Evolutionary conservation across 352 stramenopile species (phyloP), one percentile per base, ranked within the genome.

Genomic region (Phytopythium ostracodes): DNA sequence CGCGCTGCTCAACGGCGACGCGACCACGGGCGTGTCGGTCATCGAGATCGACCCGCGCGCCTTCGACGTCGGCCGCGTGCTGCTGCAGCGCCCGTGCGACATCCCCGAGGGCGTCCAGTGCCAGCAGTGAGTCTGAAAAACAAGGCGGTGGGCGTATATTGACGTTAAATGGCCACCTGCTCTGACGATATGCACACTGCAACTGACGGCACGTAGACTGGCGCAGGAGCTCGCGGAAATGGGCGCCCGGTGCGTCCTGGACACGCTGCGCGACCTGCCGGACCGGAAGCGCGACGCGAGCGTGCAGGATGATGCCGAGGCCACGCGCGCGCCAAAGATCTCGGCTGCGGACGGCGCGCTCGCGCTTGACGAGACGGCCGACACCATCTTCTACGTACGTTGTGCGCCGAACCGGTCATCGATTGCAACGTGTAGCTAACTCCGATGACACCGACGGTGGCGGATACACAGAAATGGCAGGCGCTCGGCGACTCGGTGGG

Each of bases 31-130:
- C 33, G 77, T 96, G 31, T 96, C 88, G 17, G 74, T 96, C 18
- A 94, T 96, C 47, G 81, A 95, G 64, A 94, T 96, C 50, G 88
- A 96, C 60, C 84, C 85, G 5, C 77, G 74, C 2, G 84, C 84
- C 47, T 94, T 94, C 59, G 86, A 94, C 53, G 84, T 93, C 33
- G 86, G 86, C 10, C 86, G 86, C 50, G 86, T 94, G 63, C 56
- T 94, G 40, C 64, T 88, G 11, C 84, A 91, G 46, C 71, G 80
- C 42, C 25, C 57, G 25, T 63, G 81, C 31, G 53, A 61, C 33
- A 76, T 94, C 44, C 81, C 77, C n/a, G 55, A 60, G 8, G 70
- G 53, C 35, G 78, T 88, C 46, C 87, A 87, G 36, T 86, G 60
- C 42, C 68, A 73, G 46, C 72, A 72, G 79, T 91, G 67, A 31